Conservation (phyloP, 345 rosid genomes). For the Boechera retrofracta region DNA sequence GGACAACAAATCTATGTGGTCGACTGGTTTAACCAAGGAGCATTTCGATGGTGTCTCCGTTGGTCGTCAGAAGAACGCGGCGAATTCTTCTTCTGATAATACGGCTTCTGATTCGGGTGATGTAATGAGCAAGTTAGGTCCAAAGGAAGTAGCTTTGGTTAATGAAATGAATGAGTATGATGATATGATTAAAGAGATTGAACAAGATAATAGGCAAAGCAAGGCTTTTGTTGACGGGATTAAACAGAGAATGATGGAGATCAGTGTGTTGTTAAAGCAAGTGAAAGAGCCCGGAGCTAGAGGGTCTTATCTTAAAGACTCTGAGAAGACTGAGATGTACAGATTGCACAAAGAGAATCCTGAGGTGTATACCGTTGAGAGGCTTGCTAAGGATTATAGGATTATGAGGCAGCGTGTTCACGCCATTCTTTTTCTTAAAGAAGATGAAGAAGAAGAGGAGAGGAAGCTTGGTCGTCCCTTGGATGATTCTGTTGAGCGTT, state of each 20-base stretch:
- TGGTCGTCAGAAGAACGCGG: conserved; percentile 46
- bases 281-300: conserved; percentile 89
- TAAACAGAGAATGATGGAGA: conserved; percentile 60
- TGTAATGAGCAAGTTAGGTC: conserved; percentile 40
- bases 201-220: conserved; percentile 52
- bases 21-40: conserved; percentile 86
- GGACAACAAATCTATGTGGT: conserved; percentile 85
- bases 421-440: conserved; percentile 93
- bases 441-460: conserved; percentile 92
- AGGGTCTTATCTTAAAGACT: conserved; percentile 87
- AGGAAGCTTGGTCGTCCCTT: conserved; percentile 80
- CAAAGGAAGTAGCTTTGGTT: conserved; percentile 38
- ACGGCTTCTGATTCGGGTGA: conserved; percentile 37
- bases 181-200: conserved; percentile 55
- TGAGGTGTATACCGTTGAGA: conserved; percentile 76
- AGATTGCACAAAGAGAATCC: conserved; percentile 85
- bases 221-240: conserved; percentile 64
- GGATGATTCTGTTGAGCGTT: conserved; percentile 86
- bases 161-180: conserved; percentile 58
- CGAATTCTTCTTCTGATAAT: conserved; percentile 31
- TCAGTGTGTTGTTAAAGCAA: conserved; percentile 68
- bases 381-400: conserved; percentile 90
- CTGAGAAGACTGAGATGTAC: conserved; percentile 97
- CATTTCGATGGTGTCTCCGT: conserved; percentile 80
- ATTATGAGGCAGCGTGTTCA: conserved; percentile 97